Conservation (phyloP, 805 yeast species). For the Kodamaea sagamina region DNA sequence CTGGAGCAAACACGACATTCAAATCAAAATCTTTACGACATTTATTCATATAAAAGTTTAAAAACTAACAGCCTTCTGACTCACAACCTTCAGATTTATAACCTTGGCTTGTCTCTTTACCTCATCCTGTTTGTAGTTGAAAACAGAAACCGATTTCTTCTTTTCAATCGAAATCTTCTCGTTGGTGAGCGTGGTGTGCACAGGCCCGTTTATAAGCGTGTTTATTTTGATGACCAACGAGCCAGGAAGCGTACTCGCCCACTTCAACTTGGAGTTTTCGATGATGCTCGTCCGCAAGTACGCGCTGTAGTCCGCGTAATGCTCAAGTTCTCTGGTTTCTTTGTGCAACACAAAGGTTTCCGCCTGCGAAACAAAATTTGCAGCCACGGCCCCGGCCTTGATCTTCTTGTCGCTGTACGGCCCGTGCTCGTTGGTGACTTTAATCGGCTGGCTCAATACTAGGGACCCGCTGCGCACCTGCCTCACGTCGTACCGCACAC, state of each 20-base stretch:
- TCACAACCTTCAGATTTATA: constrained; percentile 7
- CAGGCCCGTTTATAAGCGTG: constrained; percentile 1
- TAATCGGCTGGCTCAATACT: constrained; percentile 1
- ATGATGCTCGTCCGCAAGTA: constrained; percentile 1
- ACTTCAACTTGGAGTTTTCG: constrained; percentile 6
- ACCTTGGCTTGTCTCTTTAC: constrained; percentile 1
- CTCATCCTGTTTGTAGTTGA: neutral
- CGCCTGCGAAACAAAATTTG: neutral
- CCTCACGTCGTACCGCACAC: constrained; percentile 1
- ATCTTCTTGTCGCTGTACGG: constrained; percentile 5
- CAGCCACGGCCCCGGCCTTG: neutral
- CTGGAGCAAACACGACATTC: too few species aligned
- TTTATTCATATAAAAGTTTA: neutral
- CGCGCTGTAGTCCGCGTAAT: neutral
- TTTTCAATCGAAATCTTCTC: neutral
- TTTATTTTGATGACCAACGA: neutral
- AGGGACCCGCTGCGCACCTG: constrained; percentile 5
- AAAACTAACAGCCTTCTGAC: neutral
- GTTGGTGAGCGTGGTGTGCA: neutral
- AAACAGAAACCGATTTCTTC: constrained; percentile 1
- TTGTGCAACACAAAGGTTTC: constrained; percentile 6
- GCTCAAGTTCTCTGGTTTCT: constrained; percentile 6
- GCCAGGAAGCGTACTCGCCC: neutral
- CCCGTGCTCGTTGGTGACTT: constrained; percentile 5
- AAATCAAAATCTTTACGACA: neutral